Conservation (phyloP, 495 filamentous ascomycete genomes). For the Sordaria brevicollis region DNA sequence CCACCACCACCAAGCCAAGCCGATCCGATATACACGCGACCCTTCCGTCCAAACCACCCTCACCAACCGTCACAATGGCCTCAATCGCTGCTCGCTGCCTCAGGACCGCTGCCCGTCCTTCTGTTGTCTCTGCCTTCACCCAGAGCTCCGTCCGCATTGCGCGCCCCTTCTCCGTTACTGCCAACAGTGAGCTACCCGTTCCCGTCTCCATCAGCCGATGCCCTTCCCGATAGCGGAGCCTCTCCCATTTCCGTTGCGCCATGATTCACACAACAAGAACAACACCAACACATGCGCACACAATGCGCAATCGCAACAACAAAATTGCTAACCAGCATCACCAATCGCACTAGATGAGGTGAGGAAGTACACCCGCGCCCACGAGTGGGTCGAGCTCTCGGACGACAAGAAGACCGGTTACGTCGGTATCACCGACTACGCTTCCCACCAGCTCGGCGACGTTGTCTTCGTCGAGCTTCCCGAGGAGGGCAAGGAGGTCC, state of each 20-base stretch:
- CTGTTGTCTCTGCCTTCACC: conserved; percentile 25
- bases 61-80: conserved; percentile 25
- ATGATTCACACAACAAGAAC: neutral
- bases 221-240: neutral
- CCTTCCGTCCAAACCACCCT: neutral
- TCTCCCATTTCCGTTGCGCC: neutral
- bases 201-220: neutral
- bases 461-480: conserved; percentile 96
- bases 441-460: conserved; percentile 90
- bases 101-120: conserved; percentile 28
- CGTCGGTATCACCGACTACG: conserved; percentile 85
- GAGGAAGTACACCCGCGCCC: conserved; percentile 92
- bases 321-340: conserved; percentile 1
- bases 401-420: conserved; percentile 59
- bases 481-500: conserved; percentile 47
- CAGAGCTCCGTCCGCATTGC: conserved; percentile 22
- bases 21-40: neutral
- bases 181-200: conserved; percentile 27
- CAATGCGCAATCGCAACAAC: neutral
- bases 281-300: neutral
- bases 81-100: conserved; percentile 40
- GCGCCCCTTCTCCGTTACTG: conserved; percentile 34
- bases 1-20: neutral
- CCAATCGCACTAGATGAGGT: conserved; percentile 33
- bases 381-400: conserved; percentile 92